phyloP scores from a whole-genome alignment of 2,329 filamentous ascomycete genomes.

The Stachybotrys chartarum region DNA sequence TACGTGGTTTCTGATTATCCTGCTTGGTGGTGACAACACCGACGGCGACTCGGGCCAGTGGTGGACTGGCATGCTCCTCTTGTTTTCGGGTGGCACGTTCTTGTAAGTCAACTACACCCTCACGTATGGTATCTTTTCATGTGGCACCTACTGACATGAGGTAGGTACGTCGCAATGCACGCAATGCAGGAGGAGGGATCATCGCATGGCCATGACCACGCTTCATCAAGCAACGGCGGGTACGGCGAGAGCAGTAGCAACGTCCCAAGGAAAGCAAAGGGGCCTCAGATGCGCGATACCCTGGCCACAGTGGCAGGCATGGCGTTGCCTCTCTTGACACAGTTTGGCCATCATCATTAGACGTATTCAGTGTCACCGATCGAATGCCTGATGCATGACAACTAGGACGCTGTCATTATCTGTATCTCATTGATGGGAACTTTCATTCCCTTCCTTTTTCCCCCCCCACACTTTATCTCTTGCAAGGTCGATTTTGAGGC shows the following conservation, averaged over 20 bases:
- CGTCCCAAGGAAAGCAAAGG: conserved; percentile 42
- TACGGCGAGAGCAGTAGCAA: conserved; percentile 40
- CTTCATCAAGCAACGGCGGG: conserved; percentile 38
- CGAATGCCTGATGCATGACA: background rate
- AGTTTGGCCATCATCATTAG: conserved; percentile 68
- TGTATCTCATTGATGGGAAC: background rate
- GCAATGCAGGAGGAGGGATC: conserved; percentile 78
- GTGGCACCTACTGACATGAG: conserved; percentile 7
- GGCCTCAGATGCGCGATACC: conserved; percentile 60
- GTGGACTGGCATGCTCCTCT: conserved; percentile 84
- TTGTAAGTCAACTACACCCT: conserved; percentile 51
- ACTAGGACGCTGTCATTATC: background rate
- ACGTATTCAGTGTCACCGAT: background rate
- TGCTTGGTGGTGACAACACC: conserved; percentile 57
- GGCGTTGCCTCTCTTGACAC: conserved; percentile 69
- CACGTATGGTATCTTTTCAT: background rate
- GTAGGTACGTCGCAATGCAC: conserved; percentile 94
- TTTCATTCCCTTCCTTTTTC: background rate
- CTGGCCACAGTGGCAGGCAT: conserved; percentile 68
- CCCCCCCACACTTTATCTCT: background rate
- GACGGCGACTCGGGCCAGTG: conserved; percentile 62
- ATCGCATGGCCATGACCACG: conserved; percentile 43
- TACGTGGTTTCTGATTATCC: conserved; percentile 73
- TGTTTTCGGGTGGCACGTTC: conserved; percentile 97
- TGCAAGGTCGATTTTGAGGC: background rate